Evolutionary conservation across 306 rosid genomes (phyloP).

Genomic region (Cicer pinnatifidum): DNA sequence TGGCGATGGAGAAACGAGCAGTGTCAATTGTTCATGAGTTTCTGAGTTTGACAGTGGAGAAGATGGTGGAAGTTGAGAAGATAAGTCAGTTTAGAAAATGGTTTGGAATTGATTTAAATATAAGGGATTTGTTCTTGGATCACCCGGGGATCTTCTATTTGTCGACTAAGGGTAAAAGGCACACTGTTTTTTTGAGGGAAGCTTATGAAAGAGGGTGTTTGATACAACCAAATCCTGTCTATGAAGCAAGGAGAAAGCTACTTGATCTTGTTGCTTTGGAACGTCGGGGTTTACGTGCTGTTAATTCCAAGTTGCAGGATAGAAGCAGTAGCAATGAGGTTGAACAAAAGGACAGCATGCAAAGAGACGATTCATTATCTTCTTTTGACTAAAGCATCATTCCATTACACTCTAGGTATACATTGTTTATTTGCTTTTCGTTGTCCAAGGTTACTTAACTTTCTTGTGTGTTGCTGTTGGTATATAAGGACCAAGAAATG

Average conservation of each 20-base stretch:
- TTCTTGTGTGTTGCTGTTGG: conserved; percentile 18
- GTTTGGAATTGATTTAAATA: conserved; percentile 72
- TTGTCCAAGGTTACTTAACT: conserved; percentile 15
- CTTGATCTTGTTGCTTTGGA: conserved; percentile 76
- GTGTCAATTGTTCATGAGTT: conserved; percentile 85
- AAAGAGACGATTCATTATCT: conserved; percentile 29
- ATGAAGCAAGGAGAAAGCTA: conserved; percentile 81
- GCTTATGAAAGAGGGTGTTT: conserved; percentile 85
- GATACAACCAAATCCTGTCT: conserved; percentile 75
- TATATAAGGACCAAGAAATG: conserved; percentile 13
- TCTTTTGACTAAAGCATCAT: conserved; percentile 41
- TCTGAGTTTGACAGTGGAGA: conserved; percentile 87
- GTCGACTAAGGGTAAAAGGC: conserved; percentile 89
- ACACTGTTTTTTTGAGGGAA: conserved; percentile 89
- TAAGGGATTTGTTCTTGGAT: conserved; percentile 78
- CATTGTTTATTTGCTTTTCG: conserved; percentile 19
- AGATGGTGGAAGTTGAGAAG: conserved; percentile 92
- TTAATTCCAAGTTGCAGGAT: conserved; percentile 52
- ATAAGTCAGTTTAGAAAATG: conserved; percentile 61
- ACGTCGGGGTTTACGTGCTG: conserved; percentile 60
- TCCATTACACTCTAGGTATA: conserved; percentile 8
- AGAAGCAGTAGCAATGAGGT: conserved; percentile 43
- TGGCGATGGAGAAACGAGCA: conserved; percentile 76
- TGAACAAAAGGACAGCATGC: conserved; percentile 40
- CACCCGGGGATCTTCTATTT: conserved; percentile 86